Percentiles rank a stretch among this genome's conserved stretches.
These are phyloP conservation scores for Xylaria sp. DNA, from an alignment of 2,329 filamentous ascomycete species.

Conservation along the genomic window DNA sequence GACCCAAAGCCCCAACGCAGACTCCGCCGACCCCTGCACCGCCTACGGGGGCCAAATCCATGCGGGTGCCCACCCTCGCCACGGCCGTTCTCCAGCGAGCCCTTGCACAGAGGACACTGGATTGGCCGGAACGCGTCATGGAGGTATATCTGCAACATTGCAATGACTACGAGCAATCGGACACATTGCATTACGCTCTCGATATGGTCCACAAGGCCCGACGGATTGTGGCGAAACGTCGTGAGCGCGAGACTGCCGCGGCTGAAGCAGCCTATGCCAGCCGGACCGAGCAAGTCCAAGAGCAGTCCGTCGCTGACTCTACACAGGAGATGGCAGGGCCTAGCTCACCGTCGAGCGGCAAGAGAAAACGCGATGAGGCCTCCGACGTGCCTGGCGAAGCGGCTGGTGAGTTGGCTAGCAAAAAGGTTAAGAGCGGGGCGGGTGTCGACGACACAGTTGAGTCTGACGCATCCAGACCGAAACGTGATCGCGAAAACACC, in stretches of 20 bases:
- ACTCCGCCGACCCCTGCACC: constrained; percentile 42
- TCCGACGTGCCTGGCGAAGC: constrained; percentile 44
- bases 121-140: constrained; percentile 72
- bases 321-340: constrained; percentile 26
- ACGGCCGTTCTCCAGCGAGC: constrained; percentile 73
- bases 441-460: constrained; percentile 29
- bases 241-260: constrained; percentile 59
- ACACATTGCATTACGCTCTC: constrained; percentile 66
- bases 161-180: constrained; percentile 80
- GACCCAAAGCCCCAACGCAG: constrained; percentile 48
- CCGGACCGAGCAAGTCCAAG: constrained; percentile 33
- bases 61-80: constrained; percentile 64
- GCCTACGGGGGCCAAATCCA: constrained; percentile 36
- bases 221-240: constrained; percentile 58
- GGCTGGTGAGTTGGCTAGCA: constrained; percentile 50
- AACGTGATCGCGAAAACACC: constrained; percentile 85
- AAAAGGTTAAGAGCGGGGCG: constrained; percentile 56
- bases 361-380: constrained; percentile 69
- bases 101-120: constrained; percentile 54
- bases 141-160: constrained; percentile 74
- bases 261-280: constrained; percentile 49
- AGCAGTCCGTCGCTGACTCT: constrained; percentile 31
- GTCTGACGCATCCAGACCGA: constrained; percentile 42
- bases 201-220: constrained; percentile 66
- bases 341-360: constrained; percentile 43